Evolutionary conservation across 805 yeast species (phyloP), one percentile per base, ranked within the genome.

Genomic region (Soucietia sequanensis): DNA sequence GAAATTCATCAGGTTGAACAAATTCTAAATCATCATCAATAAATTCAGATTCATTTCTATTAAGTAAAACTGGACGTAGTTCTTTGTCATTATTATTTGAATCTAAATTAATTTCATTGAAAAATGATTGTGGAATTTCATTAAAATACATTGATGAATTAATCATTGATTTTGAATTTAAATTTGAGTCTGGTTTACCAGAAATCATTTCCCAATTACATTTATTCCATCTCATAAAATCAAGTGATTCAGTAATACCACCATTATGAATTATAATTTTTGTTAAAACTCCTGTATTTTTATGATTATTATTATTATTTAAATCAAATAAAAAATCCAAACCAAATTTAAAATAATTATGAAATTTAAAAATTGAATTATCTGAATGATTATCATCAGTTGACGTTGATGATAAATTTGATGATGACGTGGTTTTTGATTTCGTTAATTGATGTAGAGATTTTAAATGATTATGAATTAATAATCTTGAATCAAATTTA

Each of bases 281-380:
- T 24, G 58, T 60, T 13, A 78, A 56, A 2, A 59, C 50, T 4
- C 74, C 69, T 15, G 54, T 48, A 3, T 56, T 43, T 0, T 18
- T 16, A 7, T 34, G 22, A 17, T 45, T 37, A 17, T 42, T 39
- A 11, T 44, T 42, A 6, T 45, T 44, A 38, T 57, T 58, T 23
- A 73, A 56, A 25, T 69, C 68, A 51, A 76, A 79, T 16, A 78
- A 52, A 6, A 78, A 50, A 50, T 79, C 85, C 26, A 78, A 54
- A 0, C 85, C 85, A 43, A 50, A 62, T 15, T 64, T 50, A 50
- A 69, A 79, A 49, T 79, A 79, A 47, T 78, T 79, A 52, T 79
- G 83, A 42, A 78, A 73, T 31, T 70, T 65, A 39, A 50, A 51
- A 15, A 43, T 43, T 4, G 44, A 34, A n/a, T 21, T 30, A 14